A percentile compares a stretch with the other conserved stretches of the same genome.
Conservation (phyloP, 1,284 basidiomycete species). For the Microbotryum saponariae region DNA sequence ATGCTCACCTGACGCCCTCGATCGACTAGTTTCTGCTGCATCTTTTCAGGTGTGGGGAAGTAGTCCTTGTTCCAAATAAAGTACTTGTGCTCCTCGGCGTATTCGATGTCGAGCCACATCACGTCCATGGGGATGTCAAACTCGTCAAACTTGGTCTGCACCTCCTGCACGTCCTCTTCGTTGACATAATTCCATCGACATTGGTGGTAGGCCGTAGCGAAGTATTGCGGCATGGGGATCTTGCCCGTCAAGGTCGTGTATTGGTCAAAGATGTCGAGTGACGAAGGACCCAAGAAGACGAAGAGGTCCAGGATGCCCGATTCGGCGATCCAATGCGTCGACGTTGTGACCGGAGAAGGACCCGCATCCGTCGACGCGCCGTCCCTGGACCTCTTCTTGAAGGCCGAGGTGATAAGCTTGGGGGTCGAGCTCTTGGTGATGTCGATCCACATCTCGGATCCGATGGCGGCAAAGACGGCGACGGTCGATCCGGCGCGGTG, state of each 20-base stretch:
- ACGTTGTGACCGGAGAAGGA: constrained; percentile 47
- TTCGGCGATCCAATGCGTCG: constrained; percentile 95
- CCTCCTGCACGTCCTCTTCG: constrained; percentile 78
- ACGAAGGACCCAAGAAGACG: constrained; percentile 80
- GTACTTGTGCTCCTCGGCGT: constrained; percentile 84
- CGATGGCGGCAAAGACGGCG: constrained; percentile 82
- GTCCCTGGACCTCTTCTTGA: constrained; percentile 20
- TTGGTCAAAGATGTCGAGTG: constrained; percentile 71
- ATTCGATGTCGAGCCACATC: constrained; percentile 96
- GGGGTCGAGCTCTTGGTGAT: constrained; percentile 56
- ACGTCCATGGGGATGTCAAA: constrained; percentile 93
- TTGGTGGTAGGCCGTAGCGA: constrained; percentile 92
- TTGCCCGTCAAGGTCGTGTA: constrained; percentile 80
- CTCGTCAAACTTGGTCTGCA: constrained; percentile 81
- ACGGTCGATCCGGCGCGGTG: constrained; percentile 73
- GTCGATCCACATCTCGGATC: constrained; percentile 93
- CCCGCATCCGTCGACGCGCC: constrained; percentile 15
- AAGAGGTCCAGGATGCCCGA: constrained; percentile 92
- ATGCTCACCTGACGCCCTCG: constrained; percentile 68
- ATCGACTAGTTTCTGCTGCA: constrained; percentile 81
- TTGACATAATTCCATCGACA: constrained; percentile 98
- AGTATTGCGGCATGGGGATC: constrained; percentile 77
- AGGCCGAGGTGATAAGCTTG: constrained; percentile 38
- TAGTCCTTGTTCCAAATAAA: constrained; percentile 90
- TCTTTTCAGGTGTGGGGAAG: constrained; percentile 89